Conservation (phyloP, 345 rosid species). For the Populus tremula region DNA sequence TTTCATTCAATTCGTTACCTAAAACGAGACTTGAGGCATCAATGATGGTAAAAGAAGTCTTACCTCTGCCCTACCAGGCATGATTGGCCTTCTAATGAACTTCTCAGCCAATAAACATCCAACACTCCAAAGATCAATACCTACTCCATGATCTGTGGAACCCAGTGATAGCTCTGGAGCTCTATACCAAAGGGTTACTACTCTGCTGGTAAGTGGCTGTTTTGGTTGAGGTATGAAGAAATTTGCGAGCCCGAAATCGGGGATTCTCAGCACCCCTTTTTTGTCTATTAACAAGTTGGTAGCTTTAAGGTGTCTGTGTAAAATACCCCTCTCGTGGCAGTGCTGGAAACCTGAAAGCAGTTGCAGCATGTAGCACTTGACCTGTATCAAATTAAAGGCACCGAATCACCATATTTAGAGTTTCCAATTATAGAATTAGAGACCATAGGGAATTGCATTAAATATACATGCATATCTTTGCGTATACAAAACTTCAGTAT, state of each 20-base stretch:
- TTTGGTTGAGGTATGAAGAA: constrained; percentile 48
- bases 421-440: not conserved
- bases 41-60: too few relatives aligned
- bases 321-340: constrained; percentile 77
- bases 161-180: constrained; percentile 83
- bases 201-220: constrained; percentile 68
- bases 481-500: too few relatives aligned
- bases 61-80: constrained; percentile 95
- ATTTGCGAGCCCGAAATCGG: constrained; percentile 81
- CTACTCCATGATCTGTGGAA: constrained; percentile 77
- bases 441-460: too few relatives aligned
- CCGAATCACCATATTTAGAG: not conserved
- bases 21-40: too few relatives aligned
- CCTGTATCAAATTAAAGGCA: constrained; percentile 32
- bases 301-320: constrained; percentile 80
- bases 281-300: constrained; percentile 71
- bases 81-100: constrained; percentile 68
- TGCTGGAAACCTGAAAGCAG: constrained; percentile 76
- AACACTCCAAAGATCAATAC: constrained; percentile 85
- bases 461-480: too few relatives aligned
- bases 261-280: constrained; percentile 68
- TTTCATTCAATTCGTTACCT: too few relatives aligned
- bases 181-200: constrained; percentile 89
- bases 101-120: constrained; percentile 85
- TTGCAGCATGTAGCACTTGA: constrained; percentile 80